Conservation (phyloP, 805 yeast genomes). For the Saccharomycopsis guyanensis region DNA sequence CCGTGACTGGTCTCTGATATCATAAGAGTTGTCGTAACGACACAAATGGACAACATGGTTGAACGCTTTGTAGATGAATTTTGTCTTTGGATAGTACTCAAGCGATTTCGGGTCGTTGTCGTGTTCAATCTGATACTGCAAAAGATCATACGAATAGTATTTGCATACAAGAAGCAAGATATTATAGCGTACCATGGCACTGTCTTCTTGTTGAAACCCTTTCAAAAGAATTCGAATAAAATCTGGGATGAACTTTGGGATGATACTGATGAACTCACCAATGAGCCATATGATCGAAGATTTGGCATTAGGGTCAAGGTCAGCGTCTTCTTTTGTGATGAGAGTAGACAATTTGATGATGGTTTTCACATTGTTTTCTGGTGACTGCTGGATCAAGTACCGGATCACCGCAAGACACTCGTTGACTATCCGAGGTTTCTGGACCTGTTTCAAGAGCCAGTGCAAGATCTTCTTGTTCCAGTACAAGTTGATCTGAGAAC, state of each 20-base stretch:
- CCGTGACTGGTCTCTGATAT: constrained; percentile 80
- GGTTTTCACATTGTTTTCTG: constrained; percentile 44
- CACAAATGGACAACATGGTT: constrained; percentile 54
- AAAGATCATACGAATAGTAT: constrained; percentile 48
- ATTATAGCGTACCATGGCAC: constrained; percentile 57
- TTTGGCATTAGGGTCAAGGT: constrained; percentile 44
- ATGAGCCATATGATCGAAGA: constrained; percentile 87
- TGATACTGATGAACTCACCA: constrained; percentile 62
- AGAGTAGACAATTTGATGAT: constrained; percentile 42
- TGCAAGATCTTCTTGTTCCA: constrained; percentile 49
- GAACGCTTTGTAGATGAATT: constrained; percentile 45
- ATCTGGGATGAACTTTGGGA: constrained; percentile 61
- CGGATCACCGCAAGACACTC: constrained; percentile 71
- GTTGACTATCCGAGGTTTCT: constrained; percentile 37
- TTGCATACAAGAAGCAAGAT: constrained; percentile 70
- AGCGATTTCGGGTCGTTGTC: constrained; percentile 22
- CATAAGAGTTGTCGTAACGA: constrained; percentile 67
- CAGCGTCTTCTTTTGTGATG: constrained; percentile 22
- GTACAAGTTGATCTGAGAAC: constrained; percentile 42
- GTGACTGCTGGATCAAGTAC: constrained; percentile 57
- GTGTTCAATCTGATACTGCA: constrained; percentile 28
- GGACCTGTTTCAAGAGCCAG: constrained; percentile 53
- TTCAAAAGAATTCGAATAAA: constrained; percentile 52
- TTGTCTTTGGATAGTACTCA: constrained; percentile 25
- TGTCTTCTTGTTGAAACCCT: constrained; percentile 44